Base-by-base conservation (phyloP, 2,329 filamentous ascomycete species). In the Aspergillus aculeatinus region DNA sequence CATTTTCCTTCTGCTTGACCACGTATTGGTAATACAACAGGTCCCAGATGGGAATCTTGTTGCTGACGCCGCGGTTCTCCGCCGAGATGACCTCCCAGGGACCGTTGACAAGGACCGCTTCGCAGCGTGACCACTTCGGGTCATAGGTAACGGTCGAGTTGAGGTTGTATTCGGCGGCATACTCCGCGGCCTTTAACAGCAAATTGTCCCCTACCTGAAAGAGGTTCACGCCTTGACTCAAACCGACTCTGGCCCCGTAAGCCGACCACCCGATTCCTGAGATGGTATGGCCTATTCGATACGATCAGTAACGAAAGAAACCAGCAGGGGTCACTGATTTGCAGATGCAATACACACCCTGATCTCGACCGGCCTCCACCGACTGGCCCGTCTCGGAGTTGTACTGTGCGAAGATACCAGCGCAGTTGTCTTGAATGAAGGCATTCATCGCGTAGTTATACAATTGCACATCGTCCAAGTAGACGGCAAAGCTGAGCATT, bases 381-480 rank as follows among this genome's bases (percentile, higher is more conserved):
- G 60, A 60, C 50, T 80, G 76, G 2, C 77, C 77, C 0, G 76
- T 78, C 63, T 53, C 23, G 74, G 60, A 51, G 70, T 72, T 47
- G 29, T 50, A 50, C 68, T 75, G 0, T 68, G 71, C 11, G 53
- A 60, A 4, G 11, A 70, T 1, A 0, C 77, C 74, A 7, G 73
- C 75, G 51, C 76, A 80, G 2, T 66, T 72, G 53, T 77, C 74
- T 19, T 77, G 75, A 12, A 71, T 64, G 51, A 69, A 76, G 4
- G 70, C 67, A 12, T 76, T 68, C 1, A 80, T 51, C 5, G 77
- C 78, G 59, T 78, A 79, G 58, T 79, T 79, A 48, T 75, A 79
- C 65, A 78, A 66, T 10, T 69, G 63, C 1, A 79, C 70, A 54
- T 79, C 77, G 42, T 79, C 77, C 4, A 79, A 63, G 33, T 77